These are phyloP conservation scores for Schizonepeta tenuifolia DNA, from an alignment of 257 asterid genomes.

Conservation along the genomic window DNA sequence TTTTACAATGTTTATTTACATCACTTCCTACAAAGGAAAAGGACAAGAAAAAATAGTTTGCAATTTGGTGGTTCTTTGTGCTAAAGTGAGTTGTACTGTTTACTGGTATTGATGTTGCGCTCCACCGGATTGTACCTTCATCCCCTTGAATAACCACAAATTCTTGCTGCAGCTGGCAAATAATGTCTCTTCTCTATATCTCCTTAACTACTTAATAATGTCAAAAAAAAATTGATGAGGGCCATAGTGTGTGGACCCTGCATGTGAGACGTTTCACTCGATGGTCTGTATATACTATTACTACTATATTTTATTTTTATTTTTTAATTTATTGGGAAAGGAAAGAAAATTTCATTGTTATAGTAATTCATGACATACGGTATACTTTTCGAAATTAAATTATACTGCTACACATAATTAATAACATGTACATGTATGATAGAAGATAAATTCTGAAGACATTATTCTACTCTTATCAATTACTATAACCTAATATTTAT, in stretches of 20 bases:
- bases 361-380: neutral
- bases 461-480: too few relatives aligned
- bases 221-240: neutral
- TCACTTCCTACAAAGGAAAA: conserved; percentile 36
- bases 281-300: neutral
- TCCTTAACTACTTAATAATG: neutral
- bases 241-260: conserved; percentile 3
- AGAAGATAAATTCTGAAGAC: too few relatives aligned
- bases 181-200: conserved; percentile 14
- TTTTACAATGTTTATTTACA: conserved; percentile 31
- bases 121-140: conserved; percentile 43
- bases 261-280: neutral
- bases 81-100: conserved; percentile 38
- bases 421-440: too few relatives aligned
- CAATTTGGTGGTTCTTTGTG: conserved; percentile 33
- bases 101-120: conserved; percentile 46
- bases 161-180: conserved; percentile 27
- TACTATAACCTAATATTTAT: too few relatives aligned
- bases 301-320: too few relatives aligned
- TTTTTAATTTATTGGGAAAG: neutral
- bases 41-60: conserved; percentile 16
- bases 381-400: too few relatives aligned
- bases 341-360: neutral
- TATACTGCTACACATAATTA: too few relatives aligned
- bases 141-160: conserved; percentile 27